Evolutionary conservation across 176 grass and related monocot genomes (phyloP).

Genomic region (maize (Zea mays)): Zm-B73-REFERENCE-NAM-5.0 NC_050100.1:24424501-24425000

Average conservation of each 20-base stretch:
- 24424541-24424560: conserved; percentile 91
- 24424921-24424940: conserved; percentile 16
- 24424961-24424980: conserved; percentile 10
- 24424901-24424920: conserved; percentile 26
- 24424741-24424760: conserved; percentile 95
- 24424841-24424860: conserved; percentile 18
- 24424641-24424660: conserved; percentile 57
- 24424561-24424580: conserved; percentile 95
- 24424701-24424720: conserved; percentile 94
- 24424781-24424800: conserved; percentile 82
- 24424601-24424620: conserved; percentile 95
- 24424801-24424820: conserved; percentile 76
- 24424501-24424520: conserved; percentile 76
- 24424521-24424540: conserved; percentile 52
- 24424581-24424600: conserved; percentile 98
- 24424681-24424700: conserved; percentile 85
- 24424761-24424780: conserved; percentile 90
- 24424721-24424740: conserved; percentile 88
- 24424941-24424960: conserved; percentile 20
- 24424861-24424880: conserved; percentile 21
- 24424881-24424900: conserved; percentile 19
- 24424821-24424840: conserved; percentile 26
- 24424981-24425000: conserved; percentile 25
- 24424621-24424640: conserved; percentile 89
- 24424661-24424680: conserved; percentile 36